A percentile compares a stretch with the other conserved stretches of the same genome.
phyloP scores from a whole-genome alignment of 192 early-diverging fungal genomes.

The Backusella mclennaniae region DNA sequence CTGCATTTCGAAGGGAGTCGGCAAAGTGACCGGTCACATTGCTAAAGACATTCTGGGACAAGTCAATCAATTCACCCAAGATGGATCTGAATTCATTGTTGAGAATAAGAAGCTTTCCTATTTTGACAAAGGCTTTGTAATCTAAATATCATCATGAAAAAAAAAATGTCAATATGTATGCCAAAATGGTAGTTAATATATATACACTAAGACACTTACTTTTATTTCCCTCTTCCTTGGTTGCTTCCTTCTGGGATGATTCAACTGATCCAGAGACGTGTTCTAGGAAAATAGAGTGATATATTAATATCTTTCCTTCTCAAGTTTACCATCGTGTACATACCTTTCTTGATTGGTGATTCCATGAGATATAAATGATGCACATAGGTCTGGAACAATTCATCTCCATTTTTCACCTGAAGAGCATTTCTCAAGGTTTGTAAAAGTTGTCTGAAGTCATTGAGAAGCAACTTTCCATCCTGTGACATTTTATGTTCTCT shows the following conservation, averaged over 20 bases:
- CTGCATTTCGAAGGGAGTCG: slow-evolving; percentile 26
- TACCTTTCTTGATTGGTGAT: slow-evolving; percentile 19
- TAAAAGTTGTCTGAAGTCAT: slow-evolving; percentile 38
- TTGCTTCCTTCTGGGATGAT: slow-evolving; percentile 12
- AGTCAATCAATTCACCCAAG: slow-evolving; percentile 32
- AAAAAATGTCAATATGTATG: neutral
- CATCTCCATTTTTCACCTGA: slow-evolving; percentile 38
- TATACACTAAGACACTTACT: neutral
- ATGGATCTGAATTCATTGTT: slow-evolving; percentile 39
- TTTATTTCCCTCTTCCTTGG: slow-evolving; percentile 14
- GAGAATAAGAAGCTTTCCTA: slow-evolving; percentile 37
- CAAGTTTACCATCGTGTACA: neutral
- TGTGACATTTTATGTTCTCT: slow-evolving; percentile 40
- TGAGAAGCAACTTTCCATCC: slow-evolving; percentile 37
- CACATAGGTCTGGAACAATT: slow-evolving; percentile 43
- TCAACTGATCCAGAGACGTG: neutral
- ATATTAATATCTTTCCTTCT: neutral
- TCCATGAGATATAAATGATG: slow-evolving; percentile 30
- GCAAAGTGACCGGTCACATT: slow-evolving; percentile 8
- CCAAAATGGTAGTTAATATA: neutral
- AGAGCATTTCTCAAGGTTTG: slow-evolving; percentile 32
- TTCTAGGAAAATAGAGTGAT: neutral
- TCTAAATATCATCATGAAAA: neutral
- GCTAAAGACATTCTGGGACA: slow-evolving; percentile 33
- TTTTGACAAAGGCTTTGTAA: slow-evolving; percentile 9